Percentiles rank a stretch among this genome's conserved stretches.
These are phyloP conservation scores for Mortierella sp. DNA, from an alignment of 371 early-diverging fungal species.

Conservation along the genomic window DNA sequence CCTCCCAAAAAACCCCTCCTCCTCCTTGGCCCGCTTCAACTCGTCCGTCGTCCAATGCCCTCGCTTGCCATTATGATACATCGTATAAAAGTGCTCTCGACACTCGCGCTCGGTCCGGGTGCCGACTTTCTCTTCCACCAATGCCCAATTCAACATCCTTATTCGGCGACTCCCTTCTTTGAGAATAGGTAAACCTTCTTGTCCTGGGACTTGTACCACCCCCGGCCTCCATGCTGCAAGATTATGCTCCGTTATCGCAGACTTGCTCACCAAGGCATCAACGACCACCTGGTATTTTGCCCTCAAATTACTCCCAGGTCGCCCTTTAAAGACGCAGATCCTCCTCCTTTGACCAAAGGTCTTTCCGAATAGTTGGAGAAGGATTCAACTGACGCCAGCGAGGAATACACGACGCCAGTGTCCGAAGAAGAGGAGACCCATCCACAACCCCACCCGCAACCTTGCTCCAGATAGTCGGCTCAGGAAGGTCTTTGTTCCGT, in stretches of 20 bases:
- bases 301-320: not conserved
- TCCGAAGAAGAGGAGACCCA: not conserved
- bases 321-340: not conserved
- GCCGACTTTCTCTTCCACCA: not conserved
- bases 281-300: not conserved
- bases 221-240: not conserved
- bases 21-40: not conserved
- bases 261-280: not conserved
- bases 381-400: not conserved
- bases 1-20: not conserved
- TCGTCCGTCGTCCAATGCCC: not conserved
- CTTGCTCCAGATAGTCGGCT: not conserved
- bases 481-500: not conserved
- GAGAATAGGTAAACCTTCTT: not conserved
- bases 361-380: not conserved
- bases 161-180: not conserved
- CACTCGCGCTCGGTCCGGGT: no score
- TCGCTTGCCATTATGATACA: not conserved
- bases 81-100: not conserved
- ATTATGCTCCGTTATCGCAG: not conserved
- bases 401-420: not conserved
- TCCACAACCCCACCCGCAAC: not conserved
- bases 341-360: not conserved
- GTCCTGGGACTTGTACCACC: not conserved
- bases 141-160: not conserved